These are phyloP conservation scores for Neospora caninum DNA, from an alignment of 169 alveolate genomes.

Conservation along the genomic window DNA sequence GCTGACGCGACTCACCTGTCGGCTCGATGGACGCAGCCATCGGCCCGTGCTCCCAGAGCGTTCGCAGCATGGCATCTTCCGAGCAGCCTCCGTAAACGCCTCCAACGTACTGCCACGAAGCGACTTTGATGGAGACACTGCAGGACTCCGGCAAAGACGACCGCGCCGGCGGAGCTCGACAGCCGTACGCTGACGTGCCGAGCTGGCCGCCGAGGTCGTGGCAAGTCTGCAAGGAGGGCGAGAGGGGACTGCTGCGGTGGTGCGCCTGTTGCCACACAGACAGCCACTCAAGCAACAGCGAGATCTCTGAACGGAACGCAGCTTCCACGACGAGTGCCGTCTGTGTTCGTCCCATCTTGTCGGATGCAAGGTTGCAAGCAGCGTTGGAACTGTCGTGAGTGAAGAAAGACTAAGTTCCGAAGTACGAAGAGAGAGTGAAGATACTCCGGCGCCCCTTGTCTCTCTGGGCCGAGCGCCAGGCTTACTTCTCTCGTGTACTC, in stretches of 20 bases:
- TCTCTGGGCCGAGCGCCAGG: background rate
- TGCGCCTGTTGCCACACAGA: background rate
- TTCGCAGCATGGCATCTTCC: constrained; percentile 29
- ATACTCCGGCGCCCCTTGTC: too few relatives aligned
- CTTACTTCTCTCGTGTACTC: background rate
- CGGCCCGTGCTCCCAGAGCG: constrained; percentile 52
- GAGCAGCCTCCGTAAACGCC: constrained; percentile 39
- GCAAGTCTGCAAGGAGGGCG: constrained; percentile 38
- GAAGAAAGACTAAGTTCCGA: too few relatives aligned
- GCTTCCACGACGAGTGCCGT: too few relatives aligned
- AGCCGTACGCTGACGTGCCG: constrained; percentile 35
- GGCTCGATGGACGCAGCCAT: constrained; percentile 54
- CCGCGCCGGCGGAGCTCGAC: constrained; percentile 44
- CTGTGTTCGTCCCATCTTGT: too few relatives aligned
- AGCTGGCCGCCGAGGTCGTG: constrained; percentile 60
- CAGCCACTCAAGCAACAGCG: background rate
- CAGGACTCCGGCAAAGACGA: constrained; percentile 9
- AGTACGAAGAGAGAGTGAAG: too few relatives aligned
- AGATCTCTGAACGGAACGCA: background rate
- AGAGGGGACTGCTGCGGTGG: background rate
- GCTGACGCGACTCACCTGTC: background rate
- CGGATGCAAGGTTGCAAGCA: too few relatives aligned
- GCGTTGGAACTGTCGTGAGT: too few relatives aligned
- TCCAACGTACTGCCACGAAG: constrained; percentile 49
- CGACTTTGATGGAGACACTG: background rate